Base-by-base conservation (phyloP, 345 rosid genomes). In the Cardiospermum halicacabum region DNA sequence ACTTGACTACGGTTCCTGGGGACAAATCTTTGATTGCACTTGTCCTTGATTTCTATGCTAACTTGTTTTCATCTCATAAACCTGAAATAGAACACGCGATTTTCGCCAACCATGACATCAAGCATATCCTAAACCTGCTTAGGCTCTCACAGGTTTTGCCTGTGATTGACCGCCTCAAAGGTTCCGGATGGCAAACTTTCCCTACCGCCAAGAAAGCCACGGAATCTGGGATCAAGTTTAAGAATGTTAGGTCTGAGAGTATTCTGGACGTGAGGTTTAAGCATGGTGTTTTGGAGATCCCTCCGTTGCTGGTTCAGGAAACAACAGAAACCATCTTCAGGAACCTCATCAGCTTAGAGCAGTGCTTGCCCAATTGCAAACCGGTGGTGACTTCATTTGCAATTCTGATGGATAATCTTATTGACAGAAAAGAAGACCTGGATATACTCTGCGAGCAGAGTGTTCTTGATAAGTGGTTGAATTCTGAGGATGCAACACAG, bases 331-430 rank as follows among this genome's bases (percentile, higher is more conserved):
- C 69, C 15, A 34, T 64, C 51, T 69, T 69, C 19, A 56, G 62
- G 40, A 74, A 74, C 50, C 56, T 74, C 36, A 74, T 74, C 58
- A 65, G 69, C 60, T 74, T 45, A 8, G 77, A 74, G 62, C 66
- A 74, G 22, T 68, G 77, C 54, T 40, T 2, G 21, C 67, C 68
- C 0, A 4, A 56, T 27, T 72, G 60, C 42, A 15, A 5, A 1
- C 65, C 68, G 3, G 22, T 45, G 8, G 25, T 76, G 56, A 68
- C 76, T 5, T 68, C 71, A 1, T 76, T 68, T 12, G 77, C 71
- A n/a, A 56, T 30, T 11, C 42, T 68, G 53, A 18, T 76, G 65
- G 71, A 69, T 27, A 30, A 42, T 47, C 74, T 76, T 9, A 72
- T 72, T 11, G 64, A 76, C 50, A 69, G 69, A 0, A 4, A 51